These are phyloP conservation scores for Biscutella auriculata DNA, from an alignment of 441 rosid genomes.

Conservation along the genomic window DNA sequence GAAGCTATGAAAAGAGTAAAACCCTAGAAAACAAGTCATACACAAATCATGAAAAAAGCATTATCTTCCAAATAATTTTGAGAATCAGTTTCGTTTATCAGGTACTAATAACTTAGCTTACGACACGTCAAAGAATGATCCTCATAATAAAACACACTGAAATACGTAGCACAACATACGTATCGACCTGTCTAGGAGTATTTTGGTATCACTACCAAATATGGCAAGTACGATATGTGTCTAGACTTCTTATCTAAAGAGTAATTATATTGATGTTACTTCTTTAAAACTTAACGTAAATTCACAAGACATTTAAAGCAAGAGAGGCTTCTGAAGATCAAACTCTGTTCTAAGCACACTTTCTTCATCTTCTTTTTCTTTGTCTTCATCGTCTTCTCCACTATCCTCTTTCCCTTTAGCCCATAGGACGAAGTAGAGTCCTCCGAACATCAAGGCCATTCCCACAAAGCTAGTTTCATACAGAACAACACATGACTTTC, in stretches of 20 bases:
- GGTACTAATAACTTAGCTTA: neutral
- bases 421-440: conserved; percentile 81
- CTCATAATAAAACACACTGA: neutral
- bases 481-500: neutral
- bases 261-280: neutral
- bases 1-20: neutral
- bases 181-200: neutral
- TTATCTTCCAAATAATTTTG: neutral
- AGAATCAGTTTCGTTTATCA: neutral
- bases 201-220: neutral
- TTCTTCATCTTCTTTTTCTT: conserved; percentile 22
- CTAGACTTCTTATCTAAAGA: neutral
- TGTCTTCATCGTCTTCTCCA: conserved; percentile 10
- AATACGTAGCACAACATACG: neutral
- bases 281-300: conserved; percentile 1
- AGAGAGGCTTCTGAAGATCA: conserved; percentile 55
- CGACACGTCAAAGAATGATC: neutral
- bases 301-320: conserved; percentile 14
- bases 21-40: too few species aligned
- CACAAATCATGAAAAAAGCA: neutral
- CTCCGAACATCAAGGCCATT: conserved; percentile 66
- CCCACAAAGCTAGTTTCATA: conserved; percentile 30
- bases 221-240: neutral
- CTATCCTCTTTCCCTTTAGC: conserved; percentile 68
- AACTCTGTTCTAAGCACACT: conserved; percentile 27